Conservation (phyloP, 306 rosid species). For the Prunus mongolica region DNA sequence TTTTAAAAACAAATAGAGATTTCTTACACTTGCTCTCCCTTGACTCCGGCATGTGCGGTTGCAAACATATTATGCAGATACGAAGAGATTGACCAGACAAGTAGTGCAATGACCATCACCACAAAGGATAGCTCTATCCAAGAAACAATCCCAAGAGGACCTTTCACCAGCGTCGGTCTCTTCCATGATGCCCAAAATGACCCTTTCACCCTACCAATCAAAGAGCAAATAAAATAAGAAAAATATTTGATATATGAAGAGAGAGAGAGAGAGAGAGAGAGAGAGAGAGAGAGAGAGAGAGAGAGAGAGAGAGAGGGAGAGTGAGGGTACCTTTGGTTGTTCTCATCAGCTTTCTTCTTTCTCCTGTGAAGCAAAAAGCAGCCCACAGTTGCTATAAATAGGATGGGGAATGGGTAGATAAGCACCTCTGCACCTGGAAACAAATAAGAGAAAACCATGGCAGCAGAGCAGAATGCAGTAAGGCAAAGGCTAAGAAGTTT, state of each 20-base stretch:
- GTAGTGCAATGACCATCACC: conserved; percentile 39
- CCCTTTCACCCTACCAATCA: conserved; percentile 18
- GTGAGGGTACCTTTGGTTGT: conserved; percentile 24
- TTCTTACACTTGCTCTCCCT: conserved; percentile 38
- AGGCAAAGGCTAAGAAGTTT: background rate
- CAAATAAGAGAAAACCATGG: background rate
- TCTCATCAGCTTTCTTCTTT: conserved; percentile 14
- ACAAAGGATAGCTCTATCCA: conserved; percentile 37
- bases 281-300: too few species aligned
- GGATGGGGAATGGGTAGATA: conserved; percentile 41
- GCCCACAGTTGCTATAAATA: conserved; percentile 39
- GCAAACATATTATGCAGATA: conserved; percentile 43
- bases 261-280: too few species aligned
- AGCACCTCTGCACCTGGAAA: conserved; percentile 39
- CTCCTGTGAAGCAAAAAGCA: conserved; percentile 38
- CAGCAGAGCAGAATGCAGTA: background rate
- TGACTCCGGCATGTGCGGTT: conserved; percentile 17
- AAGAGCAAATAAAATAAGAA: background rate
- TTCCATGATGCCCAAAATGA: conserved; percentile 34
- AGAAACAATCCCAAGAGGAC: conserved; percentile 53
- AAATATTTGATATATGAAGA: background rate
- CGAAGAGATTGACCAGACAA: conserved; percentile 49
- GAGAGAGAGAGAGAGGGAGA: too few species aligned
- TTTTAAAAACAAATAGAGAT: background rate
- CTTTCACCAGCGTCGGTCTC: conserved; percentile 39